phyloP scores from a whole-genome alignment of 352 stramenopile species.

The Phytophthora sansomeana region DNA sequence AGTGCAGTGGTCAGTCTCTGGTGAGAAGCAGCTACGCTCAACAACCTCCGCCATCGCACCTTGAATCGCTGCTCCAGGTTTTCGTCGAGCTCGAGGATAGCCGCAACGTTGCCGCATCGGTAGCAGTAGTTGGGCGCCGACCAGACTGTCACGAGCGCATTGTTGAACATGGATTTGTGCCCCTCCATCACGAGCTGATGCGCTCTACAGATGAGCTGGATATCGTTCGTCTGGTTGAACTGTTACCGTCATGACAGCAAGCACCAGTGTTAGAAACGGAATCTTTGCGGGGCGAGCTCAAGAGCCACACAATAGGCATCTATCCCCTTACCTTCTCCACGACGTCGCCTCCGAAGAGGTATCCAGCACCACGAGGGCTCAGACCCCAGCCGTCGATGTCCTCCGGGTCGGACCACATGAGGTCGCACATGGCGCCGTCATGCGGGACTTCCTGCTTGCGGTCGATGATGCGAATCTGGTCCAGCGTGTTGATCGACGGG shows the following conservation, averaged over 20 bases:
- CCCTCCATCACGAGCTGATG: conserved; percentile 97
- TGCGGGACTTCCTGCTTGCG: conserved; percentile 99
- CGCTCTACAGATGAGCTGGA: conserved; percentile 97
- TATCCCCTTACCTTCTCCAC: conserved; percentile 88
- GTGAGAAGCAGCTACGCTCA: conserved; percentile 11
- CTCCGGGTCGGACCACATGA: conserved; percentile 95
- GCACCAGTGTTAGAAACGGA: background rate
- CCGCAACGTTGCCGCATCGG: conserved; percentile 98
- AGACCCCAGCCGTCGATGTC: conserved; percentile 99
- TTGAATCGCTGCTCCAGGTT: conserved; percentile 93
- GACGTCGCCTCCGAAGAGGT: conserved; percentile 98
- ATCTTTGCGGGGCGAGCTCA: background rate
- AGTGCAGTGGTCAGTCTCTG: conserved; percentile 16
- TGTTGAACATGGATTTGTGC: conserved; percentile 97
- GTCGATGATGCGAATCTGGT: conserved; percentile 94
- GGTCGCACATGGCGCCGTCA: conserved; percentile 99
- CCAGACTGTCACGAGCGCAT: conserved; percentile 98
- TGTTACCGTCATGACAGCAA: conserved; percentile 30
- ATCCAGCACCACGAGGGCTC: conserved; percentile 96
- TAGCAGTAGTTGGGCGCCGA: conserved; percentile 99
- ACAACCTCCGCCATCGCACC: conserved; percentile 38
- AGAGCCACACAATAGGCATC: background rate
- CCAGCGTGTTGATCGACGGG: conserved; percentile 90
- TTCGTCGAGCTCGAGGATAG: conserved; percentile 99
- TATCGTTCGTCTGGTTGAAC: conserved; percentile 99